Evolutionary conservation across 2,329 filamentous ascomycete species (phyloP).

Genomic region (Fusarium sp.): DNA sequence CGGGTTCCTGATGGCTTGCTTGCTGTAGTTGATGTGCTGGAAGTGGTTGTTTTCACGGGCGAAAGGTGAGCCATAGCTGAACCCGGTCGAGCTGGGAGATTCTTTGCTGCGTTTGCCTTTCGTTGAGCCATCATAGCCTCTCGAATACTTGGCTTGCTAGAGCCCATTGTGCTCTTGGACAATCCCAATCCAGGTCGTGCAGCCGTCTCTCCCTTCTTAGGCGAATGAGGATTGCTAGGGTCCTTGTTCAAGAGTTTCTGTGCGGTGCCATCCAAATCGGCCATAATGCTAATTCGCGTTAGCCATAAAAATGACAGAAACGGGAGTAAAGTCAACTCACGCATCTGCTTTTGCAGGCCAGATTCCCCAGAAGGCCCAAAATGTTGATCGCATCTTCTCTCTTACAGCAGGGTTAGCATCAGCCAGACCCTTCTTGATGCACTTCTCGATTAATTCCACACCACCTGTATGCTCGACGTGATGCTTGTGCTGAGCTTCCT

Average conservation of each 20-base stretch:
- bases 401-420: slow-evolving; percentile 93
- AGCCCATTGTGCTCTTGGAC: slow-evolving; percentile 70
- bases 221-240: slow-evolving; percentile 80
- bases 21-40: slow-evolving; percentile 45
- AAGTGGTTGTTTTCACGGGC: slow-evolving; percentile 57
- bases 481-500: slow-evolving; percentile 81
- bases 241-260: slow-evolving; percentile 86
- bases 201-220: slow-evolving; percentile 62
- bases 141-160: slow-evolving; percentile 75
- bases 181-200: slow-evolving; percentile 69
- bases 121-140: slow-evolving; percentile 89
- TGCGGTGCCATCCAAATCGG: slow-evolving; percentile 79
- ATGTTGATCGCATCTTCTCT: slow-evolving; percentile 85
- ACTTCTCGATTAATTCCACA: slow-evolving; percentile 85
- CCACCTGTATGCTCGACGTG: slow-evolving; percentile 88
- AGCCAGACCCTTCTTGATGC: slow-evolving; percentile 86
- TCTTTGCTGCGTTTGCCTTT: slow-evolving; percentile 66
- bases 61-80: slow-evolving; percentile 74
- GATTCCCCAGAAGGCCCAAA: slow-evolving; percentile 82
- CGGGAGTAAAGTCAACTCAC: slow-evolving; percentile 58
- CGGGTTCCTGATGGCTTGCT: slow-evolving; percentile 53
- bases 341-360: slow-evolving; percentile 83
- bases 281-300: slow-evolving; percentile 73
- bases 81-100: slow-evolving; percentile 67
- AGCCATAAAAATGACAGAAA: slow-evolving; percentile 28